A percentile compares a stretch with the other conserved stretches of the same genome.
These are phyloP conservation scores for Lichtheimia ramosa DNA, from an alignment of 371 early-diverging fungal genomes.

Conservation along the genomic window DNA sequence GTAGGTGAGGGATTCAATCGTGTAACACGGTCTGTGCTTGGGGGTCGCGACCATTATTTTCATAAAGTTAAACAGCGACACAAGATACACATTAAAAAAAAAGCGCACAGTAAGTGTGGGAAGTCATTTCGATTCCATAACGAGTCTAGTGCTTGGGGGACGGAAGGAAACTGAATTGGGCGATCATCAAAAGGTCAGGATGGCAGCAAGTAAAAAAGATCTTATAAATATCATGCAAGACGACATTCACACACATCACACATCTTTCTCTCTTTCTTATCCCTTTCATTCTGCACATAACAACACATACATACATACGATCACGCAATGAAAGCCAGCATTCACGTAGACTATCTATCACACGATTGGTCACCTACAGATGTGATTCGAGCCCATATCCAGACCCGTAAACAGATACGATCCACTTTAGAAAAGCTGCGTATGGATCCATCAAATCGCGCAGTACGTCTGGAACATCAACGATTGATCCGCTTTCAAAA, in stretches of 20 bases:
- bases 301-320: background rate
- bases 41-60: conserved; percentile 2
- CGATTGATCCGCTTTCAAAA: conserved; percentile 34
- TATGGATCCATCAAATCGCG: background rate
- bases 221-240: conserved; percentile 1
- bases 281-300: conserved; percentile 3
- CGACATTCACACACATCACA: background rate
- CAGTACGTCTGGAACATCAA: conserved; percentile 22
- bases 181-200: conserved; percentile 7
- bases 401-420: conserved; percentile 27
- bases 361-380: conserved; percentile 42
- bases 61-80: too few species aligned
- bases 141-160: conserved; percentile 5
- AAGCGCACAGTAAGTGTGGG: conserved; percentile 5
- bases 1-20: background rate
- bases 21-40: conserved; percentile 22
- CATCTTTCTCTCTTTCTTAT: conserved; percentile 9
- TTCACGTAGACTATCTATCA: conserved; percentile 44
- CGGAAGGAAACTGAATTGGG: background rate
- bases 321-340: conserved; percentile 29
- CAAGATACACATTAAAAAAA: too few species aligned
- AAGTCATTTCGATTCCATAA: conserved; percentile 2
- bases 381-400: conserved; percentile 27
- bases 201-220: conserved; percentile 1
- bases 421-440: conserved; percentile 18